A percentile compares a stretch with the other conserved stretches of the same genome.
These are phyloP conservation scores for Endothia cerciana DNA, from an alignment of 2,329 filamentous ascomycete genomes.

Conservation along the genomic window DNA sequence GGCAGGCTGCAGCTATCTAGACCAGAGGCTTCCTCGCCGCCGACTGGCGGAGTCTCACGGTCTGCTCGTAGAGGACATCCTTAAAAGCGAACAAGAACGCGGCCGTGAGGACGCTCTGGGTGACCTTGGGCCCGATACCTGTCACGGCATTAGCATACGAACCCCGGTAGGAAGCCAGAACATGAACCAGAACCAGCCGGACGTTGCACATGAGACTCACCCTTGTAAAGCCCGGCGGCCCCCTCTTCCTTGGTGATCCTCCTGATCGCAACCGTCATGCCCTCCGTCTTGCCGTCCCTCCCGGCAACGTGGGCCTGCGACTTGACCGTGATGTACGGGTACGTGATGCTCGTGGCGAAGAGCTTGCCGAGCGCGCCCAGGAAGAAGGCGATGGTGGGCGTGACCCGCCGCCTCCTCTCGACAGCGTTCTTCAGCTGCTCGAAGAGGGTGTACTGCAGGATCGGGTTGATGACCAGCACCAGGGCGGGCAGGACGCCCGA, in stretches of 20 bases:
- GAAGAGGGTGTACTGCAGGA: constrained; percentile 97
- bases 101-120: constrained; percentile 94
- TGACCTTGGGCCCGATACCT: constrained; percentile 96
- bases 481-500: constrained; percentile 90
- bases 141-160: constrained; percentile 3
- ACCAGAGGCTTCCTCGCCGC: constrained; percentile 44
- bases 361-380: constrained; percentile 93
- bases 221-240: constrained; percentile 90
- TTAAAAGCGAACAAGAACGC: constrained; percentile 98
- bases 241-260: constrained; percentile 87
- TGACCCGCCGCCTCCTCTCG: constrained; percentile 70
- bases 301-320: constrained; percentile 93
- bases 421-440: constrained; percentile 95
- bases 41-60: constrained; percentile 63
- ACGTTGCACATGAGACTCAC: constrained; percentile 52
- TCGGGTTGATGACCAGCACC: constrained; percentile 95
- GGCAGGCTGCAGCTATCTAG: not conserved
- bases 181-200: too few species aligned
- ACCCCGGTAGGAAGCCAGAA: too few species aligned
- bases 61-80: constrained; percentile 89
- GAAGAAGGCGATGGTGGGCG: constrained; percentile 85
- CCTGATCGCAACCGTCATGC: constrained; percentile 76
- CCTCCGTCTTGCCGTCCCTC: constrained; percentile 71
- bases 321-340: constrained; percentile 99
- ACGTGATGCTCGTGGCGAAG: constrained; percentile 90